Evolutionary conservation across 768 basidiomycete genomes (phyloP).

Genomic region (Kwoniella mangroviensis): DNA sequence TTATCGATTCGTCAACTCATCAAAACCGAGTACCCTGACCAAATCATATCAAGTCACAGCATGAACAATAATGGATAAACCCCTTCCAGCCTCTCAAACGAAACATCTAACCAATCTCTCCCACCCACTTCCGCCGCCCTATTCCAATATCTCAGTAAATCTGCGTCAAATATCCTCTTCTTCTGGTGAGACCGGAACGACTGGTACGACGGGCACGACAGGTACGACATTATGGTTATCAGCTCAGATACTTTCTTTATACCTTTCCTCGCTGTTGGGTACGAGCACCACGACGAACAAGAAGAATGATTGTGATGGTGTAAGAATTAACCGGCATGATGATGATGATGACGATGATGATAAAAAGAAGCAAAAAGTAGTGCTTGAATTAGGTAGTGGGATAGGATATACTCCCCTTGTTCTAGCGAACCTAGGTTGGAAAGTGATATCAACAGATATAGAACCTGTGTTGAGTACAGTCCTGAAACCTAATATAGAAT

Average conservation of each 20-base stretch:
- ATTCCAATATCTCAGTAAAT: conserved; percentile 17
- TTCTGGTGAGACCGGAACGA: conserved; percentile 4
- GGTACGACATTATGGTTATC: conserved; percentile 86
- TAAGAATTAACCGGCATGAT: no score
- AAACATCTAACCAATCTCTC: conserved; percentile 42
- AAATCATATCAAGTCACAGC: not conserved
- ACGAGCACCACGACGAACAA: not conserved
- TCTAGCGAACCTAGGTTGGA: conserved; percentile 68
- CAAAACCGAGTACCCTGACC: not conserved
- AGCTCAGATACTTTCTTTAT: conserved; percentile 73
- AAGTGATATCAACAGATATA: conserved; percentile 78
- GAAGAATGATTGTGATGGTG: conserved; percentile 20
- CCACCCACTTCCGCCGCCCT: conserved; percentile 38
- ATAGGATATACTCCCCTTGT: conserved; percentile 80
- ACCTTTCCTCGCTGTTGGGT: conserved; percentile 57
- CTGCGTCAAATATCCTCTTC: conserved; percentile 30
- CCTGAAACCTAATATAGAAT: conserved; percentile 66
- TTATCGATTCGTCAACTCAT: not conserved
- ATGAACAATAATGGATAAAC: not conserved
- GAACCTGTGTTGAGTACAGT: conserved; percentile 68
- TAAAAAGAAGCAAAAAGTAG: conserved; percentile 47
- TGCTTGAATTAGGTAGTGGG: conserved; percentile 80
- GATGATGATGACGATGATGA: conserved; percentile 23
- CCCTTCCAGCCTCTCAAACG: conserved; percentile 42
- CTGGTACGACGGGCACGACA: conserved; percentile 61